Base-by-base conservation (phyloP, 805 yeast species). In the Komagataella mondaviorum region DNA sequence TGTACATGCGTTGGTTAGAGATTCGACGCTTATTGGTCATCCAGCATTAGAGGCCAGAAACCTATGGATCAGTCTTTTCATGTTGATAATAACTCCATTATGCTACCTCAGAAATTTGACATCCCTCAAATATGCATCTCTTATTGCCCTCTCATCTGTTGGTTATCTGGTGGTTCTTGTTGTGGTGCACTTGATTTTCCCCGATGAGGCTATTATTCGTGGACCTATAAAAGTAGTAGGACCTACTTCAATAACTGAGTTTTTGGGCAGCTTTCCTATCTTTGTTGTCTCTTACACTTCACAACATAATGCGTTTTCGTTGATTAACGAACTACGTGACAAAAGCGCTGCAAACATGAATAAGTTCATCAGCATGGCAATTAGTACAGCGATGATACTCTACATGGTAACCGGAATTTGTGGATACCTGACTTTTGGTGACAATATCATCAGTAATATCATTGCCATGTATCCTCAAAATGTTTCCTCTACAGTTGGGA, bases 221-320 rank as follows among this genome's bases (percentile, higher is more conserved):
- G 90, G 89, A 0, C 69, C 68, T 0, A 64, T 85, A 50, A 60
- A 76, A 52, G 52, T 72, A 56, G 54, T 79, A 54, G 61, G 64
- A 36, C 88, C 88, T 1, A 59, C 62, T 23, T 64, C 75, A 4
- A 62, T 72, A 14, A 57, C 72, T 0, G 63, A 76, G 3, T 69
- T 80, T n/a, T 72, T 90, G 17, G 74, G 85, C 22, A 80, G 93
- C 8, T 80, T 90, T 63, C 95, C 97, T n/a, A 85, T 90, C 55
- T 82, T 89, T 57, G 91, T 91, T 12, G 90, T 91, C 71, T 96
- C 96, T 0, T 91, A 81, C 66, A 91, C 98, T 0, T 93, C 97
- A 60, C 97, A 91, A 62, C 97, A 91, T 65, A 91, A 91, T 67
- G 88, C 88, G 88, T 88, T 88, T 60, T 80, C 96, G 1, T 78